A percentile compares a stretch with the other conserved stretches of the same genome.
phyloP scores from a whole-genome alignment of 306 rosid species.

The Glycine soja region DNA sequence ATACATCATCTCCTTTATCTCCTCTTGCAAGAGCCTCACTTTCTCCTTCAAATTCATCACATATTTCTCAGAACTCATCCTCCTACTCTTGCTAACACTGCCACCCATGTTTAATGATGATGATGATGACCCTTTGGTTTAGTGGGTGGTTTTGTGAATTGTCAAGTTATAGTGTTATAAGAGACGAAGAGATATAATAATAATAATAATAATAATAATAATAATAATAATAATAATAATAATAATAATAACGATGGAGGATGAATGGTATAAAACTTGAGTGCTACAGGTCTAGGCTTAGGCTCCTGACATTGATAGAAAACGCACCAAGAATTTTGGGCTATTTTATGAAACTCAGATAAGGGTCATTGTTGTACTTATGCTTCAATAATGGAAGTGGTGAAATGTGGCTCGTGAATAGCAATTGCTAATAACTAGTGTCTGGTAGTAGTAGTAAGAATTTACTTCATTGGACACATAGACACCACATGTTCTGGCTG shows the following conservation, averaged over 20 bases:
- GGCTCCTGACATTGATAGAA: slow-evolving; percentile 45
- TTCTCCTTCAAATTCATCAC: slow-evolving; percentile 61
- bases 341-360: slow-evolving; percentile 45
- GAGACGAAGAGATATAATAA: slow-evolving; percentile 10
- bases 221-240: background rate
- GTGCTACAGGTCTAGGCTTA: slow-evolving; percentile 26
- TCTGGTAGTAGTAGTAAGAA: background rate
- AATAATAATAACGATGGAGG: slow-evolving; percentile 14
- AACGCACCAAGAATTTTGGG: slow-evolving; percentile 37
- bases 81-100: slow-evolving; percentile 53
- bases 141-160: background rate
- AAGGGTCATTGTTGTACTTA: slow-evolving; percentile 43
- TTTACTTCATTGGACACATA: slow-evolving; percentile 36
- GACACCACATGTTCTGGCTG: slow-evolving; percentile 50
- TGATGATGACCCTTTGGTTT: background rate
- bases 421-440: background rate
- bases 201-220: background rate
- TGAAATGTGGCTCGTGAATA: slow-evolving; percentile 44
- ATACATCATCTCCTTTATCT: slow-evolving; percentile 62
- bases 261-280: slow-evolving; percentile 42
- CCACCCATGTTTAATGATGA: slow-evolving; percentile 68
- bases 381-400: slow-evolving; percentile 47
- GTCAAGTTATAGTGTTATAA: slow-evolving; percentile 27
- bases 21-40: slow-evolving; percentile 66
- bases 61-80: slow-evolving; percentile 46